Evolutionary conservation across 257 asterid species (phyloP).

Genomic region (Solanum megistacrolobum): DNA sequence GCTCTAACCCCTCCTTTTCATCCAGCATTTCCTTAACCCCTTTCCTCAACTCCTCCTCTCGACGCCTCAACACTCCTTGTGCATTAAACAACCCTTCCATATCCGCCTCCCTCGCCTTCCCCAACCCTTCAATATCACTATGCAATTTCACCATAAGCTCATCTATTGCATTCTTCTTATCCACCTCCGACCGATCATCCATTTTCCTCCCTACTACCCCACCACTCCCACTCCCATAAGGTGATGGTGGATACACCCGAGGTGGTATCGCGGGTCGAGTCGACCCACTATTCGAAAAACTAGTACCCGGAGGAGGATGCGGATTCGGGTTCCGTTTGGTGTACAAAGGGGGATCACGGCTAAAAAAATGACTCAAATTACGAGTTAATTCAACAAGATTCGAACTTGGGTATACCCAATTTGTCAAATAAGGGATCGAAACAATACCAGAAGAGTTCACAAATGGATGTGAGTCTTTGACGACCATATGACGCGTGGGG

Average conservation of each 20-base stretch:
- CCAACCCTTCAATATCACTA: conserved; percentile 52
- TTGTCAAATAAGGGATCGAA: conserved; percentile 55
- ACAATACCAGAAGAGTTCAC: conserved; percentile 85
- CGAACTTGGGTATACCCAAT: conserved; percentile 83
- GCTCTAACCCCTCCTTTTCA: conserved; percentile 87
- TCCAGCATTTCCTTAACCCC: conserved; percentile 80
- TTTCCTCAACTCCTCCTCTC: conserved; percentile 43
- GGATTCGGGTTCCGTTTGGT: conserved; percentile 29
- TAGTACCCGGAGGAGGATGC: neutral
- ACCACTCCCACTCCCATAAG: conserved; percentile 34
- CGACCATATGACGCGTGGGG: conserved; percentile 83
- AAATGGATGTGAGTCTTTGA: conserved; percentile 70
- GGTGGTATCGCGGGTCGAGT: conserved; percentile 69
- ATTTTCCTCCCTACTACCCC: neutral
- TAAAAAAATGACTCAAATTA: conserved; percentile 49
- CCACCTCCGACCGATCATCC: conserved; percentile 42
- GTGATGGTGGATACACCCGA: conserved; percentile 50
- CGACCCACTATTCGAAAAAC: conserved; percentile 17
- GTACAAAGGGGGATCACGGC: conserved; percentile 81
- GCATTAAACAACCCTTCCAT: conserved; percentile 65
- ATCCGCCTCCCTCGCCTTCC: conserved; percentile 57
- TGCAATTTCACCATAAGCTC: conserved; percentile 47
- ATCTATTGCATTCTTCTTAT: conserved; percentile 46
- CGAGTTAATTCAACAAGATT: conserved; percentile 60
- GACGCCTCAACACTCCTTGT: conserved; percentile 49